A percentile compares a stretch with the other conserved stretches of the same genome.
phyloP scores from a whole-genome alignment of 495 filamentous ascomycete species.

The Aspergillus panamensis region DNA sequence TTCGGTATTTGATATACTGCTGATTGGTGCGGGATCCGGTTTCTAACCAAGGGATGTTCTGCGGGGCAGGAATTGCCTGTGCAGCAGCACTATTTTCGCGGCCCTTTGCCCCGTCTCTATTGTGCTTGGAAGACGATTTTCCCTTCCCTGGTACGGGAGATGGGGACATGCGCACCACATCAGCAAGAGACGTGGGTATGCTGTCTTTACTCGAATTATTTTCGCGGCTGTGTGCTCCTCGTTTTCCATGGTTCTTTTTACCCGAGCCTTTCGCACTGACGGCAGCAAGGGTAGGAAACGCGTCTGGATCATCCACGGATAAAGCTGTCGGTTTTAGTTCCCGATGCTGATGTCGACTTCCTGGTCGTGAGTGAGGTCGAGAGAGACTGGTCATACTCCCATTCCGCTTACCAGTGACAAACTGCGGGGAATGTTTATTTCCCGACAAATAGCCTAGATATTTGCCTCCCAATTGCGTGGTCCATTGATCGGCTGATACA shows the following conservation, averaged over 20 bases:
- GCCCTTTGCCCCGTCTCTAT: constrained; percentile 45
- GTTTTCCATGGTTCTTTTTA: constrained; percentile 90
- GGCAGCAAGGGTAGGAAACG: constrained; percentile 89
- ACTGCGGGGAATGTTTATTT: constrained; percentile 28
- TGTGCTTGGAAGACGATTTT: constrained; percentile 43
- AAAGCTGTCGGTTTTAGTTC: constrained; percentile 64
- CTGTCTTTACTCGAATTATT: constrained; percentile 55
- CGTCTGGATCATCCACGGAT: constrained; percentile 88
- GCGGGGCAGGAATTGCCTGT: constrained; percentile 77
- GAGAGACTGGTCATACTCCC: constrained; percentile 41
- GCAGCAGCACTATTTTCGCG: constrained; percentile 79
- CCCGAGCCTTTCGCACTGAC: constrained; percentile 65
- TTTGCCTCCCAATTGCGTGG: constrained; percentile 43
- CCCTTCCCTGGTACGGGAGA: constrained; percentile 59
- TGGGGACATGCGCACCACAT: constrained; percentile 90
- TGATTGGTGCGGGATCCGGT: constrained; percentile 89
- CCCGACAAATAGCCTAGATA: constrained; percentile 36
- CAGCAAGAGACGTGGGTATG: constrained; percentile 78
- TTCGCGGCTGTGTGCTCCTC: constrained; percentile 65
- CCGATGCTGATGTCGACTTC: constrained; percentile 78
- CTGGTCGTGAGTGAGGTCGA: constrained; percentile 77
- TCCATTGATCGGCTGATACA: constrained; percentile 55
- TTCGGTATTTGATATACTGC: constrained; percentile 88
- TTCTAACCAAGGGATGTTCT: constrained; percentile 95
- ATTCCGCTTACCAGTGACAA: constrained; percentile 49